These are phyloP conservation scores for Colletotrichum nymphaeae DNA, from an alignment of 2,329 filamentous ascomycete species.

Conservation along the genomic window DNA sequence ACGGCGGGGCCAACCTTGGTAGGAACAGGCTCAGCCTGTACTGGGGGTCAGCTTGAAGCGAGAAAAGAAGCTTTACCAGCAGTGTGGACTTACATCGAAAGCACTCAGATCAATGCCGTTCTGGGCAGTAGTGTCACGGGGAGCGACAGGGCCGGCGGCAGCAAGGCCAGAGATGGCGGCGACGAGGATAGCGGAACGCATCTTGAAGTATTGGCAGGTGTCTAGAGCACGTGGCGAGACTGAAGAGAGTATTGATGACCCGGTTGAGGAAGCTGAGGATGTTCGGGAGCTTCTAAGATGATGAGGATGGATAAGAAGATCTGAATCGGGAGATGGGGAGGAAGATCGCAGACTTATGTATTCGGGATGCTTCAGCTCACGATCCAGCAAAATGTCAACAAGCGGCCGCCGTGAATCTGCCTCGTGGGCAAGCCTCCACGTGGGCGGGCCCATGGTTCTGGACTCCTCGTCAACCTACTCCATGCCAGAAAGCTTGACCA, in stretches of 20 bases:
- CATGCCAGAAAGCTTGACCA: background rate
- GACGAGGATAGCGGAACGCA: constrained; percentile 21
- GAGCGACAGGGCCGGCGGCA: constrained; percentile 6
- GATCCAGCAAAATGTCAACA: background rate
- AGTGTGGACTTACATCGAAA: constrained; percentile 10
- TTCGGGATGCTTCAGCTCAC: background rate
- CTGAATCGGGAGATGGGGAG: background rate
- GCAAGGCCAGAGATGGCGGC: constrained; percentile 15
- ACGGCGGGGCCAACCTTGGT: constrained; percentile 26
- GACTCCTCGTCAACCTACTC: background rate
- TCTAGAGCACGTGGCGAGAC: background rate
- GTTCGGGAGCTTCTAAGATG: background rate
- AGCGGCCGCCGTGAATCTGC: background rate
- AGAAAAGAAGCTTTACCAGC: too few species aligned
- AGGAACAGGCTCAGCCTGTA: background rate
- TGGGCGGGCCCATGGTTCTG: background rate
- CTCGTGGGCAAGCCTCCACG: background rate
- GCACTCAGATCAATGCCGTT: constrained; percentile 9
- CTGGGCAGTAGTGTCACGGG: background rate
- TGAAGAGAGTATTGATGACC: background rate
- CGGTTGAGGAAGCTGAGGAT: background rate
- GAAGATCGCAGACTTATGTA: background rate
- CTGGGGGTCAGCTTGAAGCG: background rate
- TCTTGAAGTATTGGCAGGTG: background rate
- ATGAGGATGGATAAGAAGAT: background rate